Evolutionary conservation across 441 rosid species (phyloP), one percentile per base, ranked within the genome.

Genomic region (Gossypium trilobum): DNA sequence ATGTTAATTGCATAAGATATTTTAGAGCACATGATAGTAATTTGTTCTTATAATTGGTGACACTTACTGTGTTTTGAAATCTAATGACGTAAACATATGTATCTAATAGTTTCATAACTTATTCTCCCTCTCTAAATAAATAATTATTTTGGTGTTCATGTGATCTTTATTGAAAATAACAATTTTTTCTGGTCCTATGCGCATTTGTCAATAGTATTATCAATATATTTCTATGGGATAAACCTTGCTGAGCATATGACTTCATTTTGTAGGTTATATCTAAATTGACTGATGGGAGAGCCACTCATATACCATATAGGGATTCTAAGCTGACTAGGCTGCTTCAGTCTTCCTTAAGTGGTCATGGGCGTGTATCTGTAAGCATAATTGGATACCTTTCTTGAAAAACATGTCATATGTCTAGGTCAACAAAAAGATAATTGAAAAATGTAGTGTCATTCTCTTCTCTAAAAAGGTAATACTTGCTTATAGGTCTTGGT

Each of bases 281-380:
- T 62, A 84, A 86, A 75, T 82, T 85, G 75, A 87, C 85, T 11
- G 88, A 85, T 82, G 87, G 78, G 70, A 85, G 81, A 81, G 92
- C 91, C 67, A 73, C 87, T 56, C 95, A 89, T 75, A 81, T 89
- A 83, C 95, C 95, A 14, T 89, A 89, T 71, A 84, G 92, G 78
- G 95, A 88, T 84, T 89, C 95, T 63, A 89, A 89, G 76, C 77
- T 89, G 77, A 89, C 95, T 20, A 83, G 95, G 80, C 85, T 89
- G 58, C 91, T 89, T 71, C 92, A 88, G 81, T 89, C 89, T 63
- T 89, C 92, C 65, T 68, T 89, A 72, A 87, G 91, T 78, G 95
- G 95, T 75, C 95, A 87, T 78, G 95, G 88, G 70, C 92, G 87
- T 73, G 92, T 89, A 77, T 88, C 95, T 61, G 95, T 89, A 85